phyloP scores from a whole-genome alignment of 2,329 filamentous ascomycete genomes.

The Aureobasidium vineae region DNA sequence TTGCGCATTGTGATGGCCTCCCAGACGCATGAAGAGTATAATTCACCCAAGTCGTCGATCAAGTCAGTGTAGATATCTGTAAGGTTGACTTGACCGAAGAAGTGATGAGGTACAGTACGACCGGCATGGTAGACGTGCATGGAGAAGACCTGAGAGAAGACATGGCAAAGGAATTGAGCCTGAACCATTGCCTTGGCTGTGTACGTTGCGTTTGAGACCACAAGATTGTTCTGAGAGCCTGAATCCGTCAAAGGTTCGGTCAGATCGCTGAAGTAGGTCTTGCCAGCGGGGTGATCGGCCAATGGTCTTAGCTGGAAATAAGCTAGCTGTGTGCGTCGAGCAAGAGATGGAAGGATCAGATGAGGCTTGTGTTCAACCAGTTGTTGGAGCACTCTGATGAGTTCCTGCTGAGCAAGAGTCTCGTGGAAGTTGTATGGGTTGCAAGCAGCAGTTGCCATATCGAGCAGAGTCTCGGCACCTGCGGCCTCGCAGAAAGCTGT shows the following conservation, averaged over 20 bases:
- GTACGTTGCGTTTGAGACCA: conserved; percentile 62
- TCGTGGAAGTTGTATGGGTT: conserved; percentile 72
- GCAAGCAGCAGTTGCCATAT: conserved; percentile 78
- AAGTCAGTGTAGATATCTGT: conserved; percentile 79
- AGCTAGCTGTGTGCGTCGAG: conserved; percentile 69
- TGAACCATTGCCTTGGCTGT: conserved; percentile 76
- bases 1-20: conserved; percentile 77
- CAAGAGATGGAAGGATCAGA: conserved; percentile 74
- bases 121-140: conserved; percentile 41
- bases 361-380: conserved; percentile 79
- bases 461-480: conserved; percentile 78
- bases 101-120: conserved; percentile 56
- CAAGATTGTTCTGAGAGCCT: conserved; percentile 32
- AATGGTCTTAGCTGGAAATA: conserved; percentile 68
- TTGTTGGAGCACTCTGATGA: conserved; percentile 71
- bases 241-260: conserved; percentile 7
- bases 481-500: conserved; percentile 71
- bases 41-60: conserved; percentile 69
- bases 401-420: conserved; percentile 63
- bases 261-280: conserved; percentile 29
- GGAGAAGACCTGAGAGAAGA: conserved; percentile 35
- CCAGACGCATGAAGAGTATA: conserved; percentile 77
- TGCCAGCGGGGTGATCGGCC: conserved; percentile 42
- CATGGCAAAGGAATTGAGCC: conserved; percentile 64
- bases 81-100: conserved; percentile 75